Conservation (phyloP, 2,329 filamentous ascomycete species). For the Diatrype stigma region DNA sequence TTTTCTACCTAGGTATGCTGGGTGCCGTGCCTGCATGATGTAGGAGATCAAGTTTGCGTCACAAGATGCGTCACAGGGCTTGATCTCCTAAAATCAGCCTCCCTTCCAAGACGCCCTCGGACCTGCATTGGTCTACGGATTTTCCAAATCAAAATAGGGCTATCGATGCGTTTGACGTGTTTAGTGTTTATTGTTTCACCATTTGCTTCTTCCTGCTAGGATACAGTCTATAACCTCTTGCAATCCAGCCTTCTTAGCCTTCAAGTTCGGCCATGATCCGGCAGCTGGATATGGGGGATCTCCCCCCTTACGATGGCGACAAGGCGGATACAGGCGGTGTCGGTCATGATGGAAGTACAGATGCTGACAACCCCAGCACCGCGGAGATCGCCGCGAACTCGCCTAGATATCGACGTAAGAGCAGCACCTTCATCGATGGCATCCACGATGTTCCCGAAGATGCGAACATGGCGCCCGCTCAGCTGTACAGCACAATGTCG, state of each 20-base stretch:
- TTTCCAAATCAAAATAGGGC: not conserved
- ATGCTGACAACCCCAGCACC: slow-evolving; percentile 54
- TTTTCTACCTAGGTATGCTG: slow-evolving; percentile 5
- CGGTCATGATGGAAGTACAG: slow-evolving; percentile 3
- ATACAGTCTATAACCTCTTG: too few relatives aligned
- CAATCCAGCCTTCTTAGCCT: not conserved
- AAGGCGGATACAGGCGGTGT: slow-evolving; percentile 8
- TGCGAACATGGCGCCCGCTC: slow-evolving; percentile 80
- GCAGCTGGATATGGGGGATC: slow-evolving; percentile 15
- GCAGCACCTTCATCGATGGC: slow-evolving; percentile 93
- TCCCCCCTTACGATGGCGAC: slow-evolving; percentile 8
- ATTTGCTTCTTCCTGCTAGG: too few relatives aligned
- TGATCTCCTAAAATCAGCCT: not conserved
- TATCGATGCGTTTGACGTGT: too few relatives aligned
- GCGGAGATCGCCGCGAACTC: slow-evolving; percentile 90
- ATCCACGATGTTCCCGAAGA: slow-evolving; percentile 91
- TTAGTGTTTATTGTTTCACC: too few relatives aligned
- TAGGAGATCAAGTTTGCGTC: not conserved
- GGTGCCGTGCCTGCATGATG: not conserved
- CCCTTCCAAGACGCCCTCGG: not conserved
- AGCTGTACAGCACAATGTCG: slow-evolving; percentile 97
- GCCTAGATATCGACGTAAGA: slow-evolving; percentile 83
- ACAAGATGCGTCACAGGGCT: not conserved
- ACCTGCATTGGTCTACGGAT: not conserved
- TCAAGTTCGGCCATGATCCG: slow-evolving; percentile 11